Evolutionary conservation across 208 protist species (phyloP).

Genomic region (Herpetomonas tarakana): DNA sequence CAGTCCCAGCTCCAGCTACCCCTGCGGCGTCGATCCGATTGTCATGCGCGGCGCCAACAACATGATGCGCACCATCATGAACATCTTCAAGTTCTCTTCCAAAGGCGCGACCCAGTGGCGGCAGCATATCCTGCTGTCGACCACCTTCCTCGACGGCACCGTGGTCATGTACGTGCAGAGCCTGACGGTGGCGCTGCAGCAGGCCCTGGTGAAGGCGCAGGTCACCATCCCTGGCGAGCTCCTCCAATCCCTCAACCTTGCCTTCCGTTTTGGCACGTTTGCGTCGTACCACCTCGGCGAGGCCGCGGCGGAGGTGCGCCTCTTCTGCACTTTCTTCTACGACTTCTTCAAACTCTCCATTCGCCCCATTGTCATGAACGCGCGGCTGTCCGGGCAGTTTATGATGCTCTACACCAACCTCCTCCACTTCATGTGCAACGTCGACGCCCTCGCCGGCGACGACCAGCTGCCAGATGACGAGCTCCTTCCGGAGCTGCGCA

Average conservation of each 20-base stretch:
- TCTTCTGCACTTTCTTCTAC: slow-evolving; percentile 81
- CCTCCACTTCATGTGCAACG: slow-evolving; percentile 89
- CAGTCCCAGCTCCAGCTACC: slow-evolving; percentile 1
- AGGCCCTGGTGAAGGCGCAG: slow-evolving; percentile 20
- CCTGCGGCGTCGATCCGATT: slow-evolving; percentile 14
- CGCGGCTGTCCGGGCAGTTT: slow-evolving; percentile 42
- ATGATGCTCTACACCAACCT: slow-evolving; percentile 86
- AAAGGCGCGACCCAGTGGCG: slow-evolving; percentile 74
- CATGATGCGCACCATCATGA: slow-evolving; percentile 90
- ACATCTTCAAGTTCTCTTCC: slow-evolving; percentile 88
- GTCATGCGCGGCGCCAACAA: slow-evolving; percentile 59
- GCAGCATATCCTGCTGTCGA: slow-evolving; percentile 89
- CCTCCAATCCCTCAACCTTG: slow-evolving; percentile 70
- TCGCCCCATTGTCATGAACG: slow-evolving; percentile 44
- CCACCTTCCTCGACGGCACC: slow-evolving; percentile 74
- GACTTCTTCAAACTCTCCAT: slow-evolving; percentile 80
- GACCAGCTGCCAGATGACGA: slow-evolving; percentile 29
- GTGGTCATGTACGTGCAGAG: slow-evolving; percentile 67
- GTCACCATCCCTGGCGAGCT: slow-evolving; percentile 40
- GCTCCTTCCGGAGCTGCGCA: slow-evolving; percentile 62
- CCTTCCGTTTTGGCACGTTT: slow-evolving; percentile 78
- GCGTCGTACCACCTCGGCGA: slow-evolving; percentile 81
- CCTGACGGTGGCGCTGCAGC: slow-evolving; percentile 44
- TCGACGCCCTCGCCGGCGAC: slow-evolving; percentile 73
- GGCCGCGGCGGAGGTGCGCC: slow-evolving; percentile 49